A percentile compares a stretch with the other conserved stretches of the same genome.
These are phyloP conservation scores for Pseudohalonectria lignicola DNA, from an alignment of 2,329 filamentous ascomycete genomes.

Conservation along the genomic window DNA sequence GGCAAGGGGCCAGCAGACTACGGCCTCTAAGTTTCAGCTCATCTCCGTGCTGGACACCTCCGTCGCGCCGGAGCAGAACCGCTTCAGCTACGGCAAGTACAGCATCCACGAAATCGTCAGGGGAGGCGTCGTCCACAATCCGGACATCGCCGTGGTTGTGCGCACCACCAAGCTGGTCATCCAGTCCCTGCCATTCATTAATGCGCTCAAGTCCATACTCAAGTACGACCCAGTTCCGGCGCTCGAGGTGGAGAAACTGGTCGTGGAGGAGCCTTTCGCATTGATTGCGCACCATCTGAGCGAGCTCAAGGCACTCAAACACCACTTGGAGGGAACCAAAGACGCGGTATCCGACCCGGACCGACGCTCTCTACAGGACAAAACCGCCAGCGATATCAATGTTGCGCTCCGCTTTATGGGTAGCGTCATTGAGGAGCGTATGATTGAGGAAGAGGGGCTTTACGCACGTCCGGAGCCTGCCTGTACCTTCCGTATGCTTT, in stretches of 20 bases:
- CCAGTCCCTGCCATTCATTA: background rate
- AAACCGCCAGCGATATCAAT: background rate
- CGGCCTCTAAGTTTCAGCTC: background rate
- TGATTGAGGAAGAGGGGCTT: background rate
- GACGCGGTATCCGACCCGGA: background rate
- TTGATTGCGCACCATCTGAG: background rate
- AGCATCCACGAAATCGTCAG: background rate
- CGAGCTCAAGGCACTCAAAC: background rate
- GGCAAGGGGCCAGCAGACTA: background rate
- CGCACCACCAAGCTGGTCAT: background rate
- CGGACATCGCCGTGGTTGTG: background rate
- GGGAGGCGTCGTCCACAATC: background rate
- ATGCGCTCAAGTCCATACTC: background rate
- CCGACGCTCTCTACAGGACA: background rate
- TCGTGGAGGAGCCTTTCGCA: background rate
- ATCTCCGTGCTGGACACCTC: background rate
- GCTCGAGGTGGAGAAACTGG: background rate
- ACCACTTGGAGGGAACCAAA: background rate
- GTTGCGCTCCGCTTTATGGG: background rate
- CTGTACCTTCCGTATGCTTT: slow-evolving; percentile 2
- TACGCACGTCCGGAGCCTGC: background rate
- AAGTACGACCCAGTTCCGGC: background rate
- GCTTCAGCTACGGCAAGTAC: background rate
- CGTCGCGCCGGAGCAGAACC: background rate
- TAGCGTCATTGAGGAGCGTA: background rate